Evolutionary conservation across 129 eudicot species (phyloP).

Genomic region (Artemisia tridentata): DNA sequence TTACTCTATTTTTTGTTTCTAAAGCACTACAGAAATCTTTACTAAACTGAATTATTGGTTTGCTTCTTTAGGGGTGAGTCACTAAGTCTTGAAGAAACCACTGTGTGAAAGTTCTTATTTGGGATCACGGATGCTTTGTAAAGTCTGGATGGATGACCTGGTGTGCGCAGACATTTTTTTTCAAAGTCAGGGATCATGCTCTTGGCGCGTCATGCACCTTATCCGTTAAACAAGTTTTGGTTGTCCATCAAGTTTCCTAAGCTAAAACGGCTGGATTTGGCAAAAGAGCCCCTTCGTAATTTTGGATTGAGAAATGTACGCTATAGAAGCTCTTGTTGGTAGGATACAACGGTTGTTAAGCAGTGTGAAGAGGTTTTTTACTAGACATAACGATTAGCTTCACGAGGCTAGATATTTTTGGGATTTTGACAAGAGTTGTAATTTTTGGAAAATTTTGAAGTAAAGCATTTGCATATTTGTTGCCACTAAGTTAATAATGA

Average conservation of each 20-base stretch:
- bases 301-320: background rate
- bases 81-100: conserved; percentile 15
- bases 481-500: too few relatives aligned
- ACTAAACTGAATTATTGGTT: conserved; percentile 1
- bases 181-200: conserved; percentile 3
- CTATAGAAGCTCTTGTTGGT: conserved; percentile 11
- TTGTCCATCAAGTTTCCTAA: conserved; percentile 4
- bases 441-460: conserved; percentile 23
- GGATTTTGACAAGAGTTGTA: background rate
- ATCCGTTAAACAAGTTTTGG: background rate
- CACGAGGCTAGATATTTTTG: background rate
- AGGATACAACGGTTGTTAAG: conserved; percentile 11
- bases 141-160: background rate
- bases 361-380: conserved; percentile 11
- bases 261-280: conserved; percentile 11
- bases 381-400: background rate
- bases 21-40: conserved; percentile 11
- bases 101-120: conserved; percentile 8
- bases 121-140: conserved; percentile 16
- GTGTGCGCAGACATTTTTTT: background rate
- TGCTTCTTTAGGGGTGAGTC: background rate
- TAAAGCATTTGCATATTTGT: background rate
- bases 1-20: background rate
- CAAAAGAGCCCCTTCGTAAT: background rate
- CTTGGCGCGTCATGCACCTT: conserved; percentile 6